A percentile compares a stretch with the other conserved stretches of the same genome.
phyloP scores from a whole-genome alignment of 2,329 filamentous ascomycete genomes.

The Chaetomiaceae sp. region DNA sequence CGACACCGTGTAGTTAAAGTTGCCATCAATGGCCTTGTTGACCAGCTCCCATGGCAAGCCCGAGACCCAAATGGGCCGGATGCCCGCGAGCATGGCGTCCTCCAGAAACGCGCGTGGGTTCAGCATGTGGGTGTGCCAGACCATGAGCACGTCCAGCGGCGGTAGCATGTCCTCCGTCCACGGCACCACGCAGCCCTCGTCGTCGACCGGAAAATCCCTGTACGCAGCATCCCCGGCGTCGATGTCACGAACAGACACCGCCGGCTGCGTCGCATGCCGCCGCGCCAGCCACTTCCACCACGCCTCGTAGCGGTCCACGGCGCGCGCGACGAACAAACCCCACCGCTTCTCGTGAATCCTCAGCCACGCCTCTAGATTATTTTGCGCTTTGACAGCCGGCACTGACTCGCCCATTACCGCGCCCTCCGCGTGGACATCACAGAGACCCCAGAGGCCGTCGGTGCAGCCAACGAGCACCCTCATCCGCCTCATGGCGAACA shows the following conservation, averaged over 20 bases:
- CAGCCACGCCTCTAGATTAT: not conserved
- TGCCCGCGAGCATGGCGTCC: slow-evolving; percentile 58
- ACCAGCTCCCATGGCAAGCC: slow-evolving; percentile 62
- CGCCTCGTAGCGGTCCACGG: slow-evolving; percentile 59
- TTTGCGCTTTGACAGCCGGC: not conserved
- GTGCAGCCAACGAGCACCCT: slow-evolving; percentile 60
- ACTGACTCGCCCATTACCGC: slow-evolving; percentile 1
- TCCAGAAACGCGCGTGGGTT: slow-evolving; percentile 70
- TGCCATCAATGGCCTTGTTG: slow-evolving; percentile 50
- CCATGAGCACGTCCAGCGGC: slow-evolving; percentile 69
- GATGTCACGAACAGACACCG: slow-evolving; percentile 22
- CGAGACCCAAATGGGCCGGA: slow-evolving; percentile 51
- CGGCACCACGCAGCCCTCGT: slow-evolving; percentile 21
- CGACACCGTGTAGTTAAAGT: slow-evolving; percentile 51
- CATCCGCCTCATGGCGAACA: slow-evolving; percentile 60
- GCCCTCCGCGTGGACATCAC: slow-evolving; percentile 38
- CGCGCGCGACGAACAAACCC: slow-evolving; percentile 62
- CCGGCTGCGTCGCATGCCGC: no score
- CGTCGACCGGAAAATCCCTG: slow-evolving; percentile 28
- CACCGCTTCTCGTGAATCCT: slow-evolving; percentile 60
- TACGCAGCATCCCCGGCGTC: slow-evolving; percentile 31
- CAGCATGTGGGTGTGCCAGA: slow-evolving; percentile 74
- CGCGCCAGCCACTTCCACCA: slow-evolving; percentile 53
- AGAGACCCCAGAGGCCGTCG: slow-evolving; percentile 61
- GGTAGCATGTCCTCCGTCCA: slow-evolving; percentile 44